These are phyloP conservation scores for Plantago major DNA, from an alignment of 257 asterid genomes.

Conservation along the genomic window DNA sequence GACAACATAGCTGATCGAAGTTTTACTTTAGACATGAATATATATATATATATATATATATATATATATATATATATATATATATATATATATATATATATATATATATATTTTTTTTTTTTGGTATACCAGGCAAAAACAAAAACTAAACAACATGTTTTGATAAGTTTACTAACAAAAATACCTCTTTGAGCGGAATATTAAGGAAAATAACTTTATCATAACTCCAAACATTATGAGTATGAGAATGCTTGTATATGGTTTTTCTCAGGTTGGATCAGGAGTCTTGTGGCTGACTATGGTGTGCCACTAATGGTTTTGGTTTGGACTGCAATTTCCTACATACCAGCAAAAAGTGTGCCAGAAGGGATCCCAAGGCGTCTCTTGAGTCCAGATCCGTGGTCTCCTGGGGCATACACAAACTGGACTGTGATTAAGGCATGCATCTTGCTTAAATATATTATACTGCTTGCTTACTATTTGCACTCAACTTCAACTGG, in stretches of 20 bases:
- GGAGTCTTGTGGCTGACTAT: conserved; percentile 87
- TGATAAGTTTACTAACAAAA: not conserved
- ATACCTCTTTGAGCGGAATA: not conserved
- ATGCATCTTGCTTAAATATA: conserved; percentile 21
- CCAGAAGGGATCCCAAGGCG: conserved; percentile 91
- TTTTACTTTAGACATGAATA: not conserved
- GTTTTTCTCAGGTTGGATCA: conserved; percentile 60
- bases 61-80: no score
- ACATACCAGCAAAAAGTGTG: conserved; percentile 65
- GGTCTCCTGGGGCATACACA: conserved; percentile 85
- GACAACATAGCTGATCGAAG: not conserved
- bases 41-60: no score
- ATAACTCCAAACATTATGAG: no score
- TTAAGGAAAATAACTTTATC: no score
- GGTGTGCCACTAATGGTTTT: conserved; percentile 96
- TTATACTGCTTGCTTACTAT: not conserved
- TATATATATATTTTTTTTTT: no score
- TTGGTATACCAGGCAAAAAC: no score
- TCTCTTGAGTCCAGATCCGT: conserved; percentile 89
- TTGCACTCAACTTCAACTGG: conserved; percentile 4
- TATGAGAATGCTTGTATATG: not conserved
- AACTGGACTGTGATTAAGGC: conserved; percentile 93
- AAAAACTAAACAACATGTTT: no score
- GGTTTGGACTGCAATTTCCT: conserved; percentile 81
- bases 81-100: no score